phyloP scores from a whole-genome alignment of 768 basidiomycete species.

The Strobilomyces echinocephalus region DNA sequence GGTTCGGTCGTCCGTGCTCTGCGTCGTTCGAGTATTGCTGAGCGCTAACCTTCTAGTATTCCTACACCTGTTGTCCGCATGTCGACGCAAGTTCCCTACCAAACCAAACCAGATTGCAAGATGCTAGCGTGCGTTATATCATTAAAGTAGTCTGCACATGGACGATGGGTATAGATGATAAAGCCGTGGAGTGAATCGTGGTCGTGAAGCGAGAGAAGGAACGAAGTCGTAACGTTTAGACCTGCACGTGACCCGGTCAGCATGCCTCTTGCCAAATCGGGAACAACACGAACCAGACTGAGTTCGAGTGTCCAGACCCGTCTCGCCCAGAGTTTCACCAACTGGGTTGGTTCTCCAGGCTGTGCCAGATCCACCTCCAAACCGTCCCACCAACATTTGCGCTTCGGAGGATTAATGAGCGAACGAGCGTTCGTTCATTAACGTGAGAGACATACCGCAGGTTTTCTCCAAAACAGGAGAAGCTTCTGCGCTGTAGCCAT shows the following conservation, averaged over 20 bases:
- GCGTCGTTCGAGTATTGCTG: neutral
- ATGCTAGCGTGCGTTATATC: constrained; percentile 27
- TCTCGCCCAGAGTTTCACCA: constrained; percentile 92
- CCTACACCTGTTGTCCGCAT: neutral
- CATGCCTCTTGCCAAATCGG: neutral
- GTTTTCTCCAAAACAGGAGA: constrained; percentile 97
- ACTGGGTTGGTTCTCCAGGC: constrained; percentile 45
- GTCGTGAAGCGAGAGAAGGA: constrained; percentile 15
- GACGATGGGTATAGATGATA: constrained; percentile 25
- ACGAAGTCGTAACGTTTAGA: constrained; percentile 12
- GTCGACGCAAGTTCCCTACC: neutral
- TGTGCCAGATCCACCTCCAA: constrained; percentile 80
- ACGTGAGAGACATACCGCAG: constrained; percentile 67
- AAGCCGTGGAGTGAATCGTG: constrained; percentile 15
- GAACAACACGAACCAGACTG: constrained; percentile 61
- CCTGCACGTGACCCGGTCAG: constrained; percentile 12
- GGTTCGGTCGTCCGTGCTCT: too few relatives aligned
- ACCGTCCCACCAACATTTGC: constrained; percentile 99
- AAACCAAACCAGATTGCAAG: constrained; percentile 14
- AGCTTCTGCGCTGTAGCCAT: constrained; percentile 98
- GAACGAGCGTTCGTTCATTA: neutral
- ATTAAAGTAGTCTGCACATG: constrained; percentile 26
- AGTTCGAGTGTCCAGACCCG: constrained; percentile 98
- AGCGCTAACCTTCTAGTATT: neutral
- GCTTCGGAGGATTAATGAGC: constrained; percentile 40